A percentile compares a stretch with the other conserved stretches of the same genome.
phyloP scores from a whole-genome alignment of 495 filamentous ascomycete genomes.

The Neurospora sp. region DNA sequence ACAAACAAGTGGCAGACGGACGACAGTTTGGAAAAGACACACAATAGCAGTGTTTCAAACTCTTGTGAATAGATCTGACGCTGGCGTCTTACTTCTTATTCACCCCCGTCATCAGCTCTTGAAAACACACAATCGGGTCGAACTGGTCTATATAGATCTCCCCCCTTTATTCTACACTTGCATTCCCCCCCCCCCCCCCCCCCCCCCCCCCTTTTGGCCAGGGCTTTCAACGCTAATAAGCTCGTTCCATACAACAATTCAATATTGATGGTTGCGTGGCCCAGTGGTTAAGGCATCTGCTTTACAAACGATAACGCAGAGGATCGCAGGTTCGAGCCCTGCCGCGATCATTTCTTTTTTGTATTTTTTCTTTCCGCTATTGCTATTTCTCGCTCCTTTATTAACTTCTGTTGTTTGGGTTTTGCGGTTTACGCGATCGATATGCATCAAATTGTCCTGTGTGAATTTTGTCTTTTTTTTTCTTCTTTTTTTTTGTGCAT shows the following conservation, averaged over 20 bases:
- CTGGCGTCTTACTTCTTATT: neutral
- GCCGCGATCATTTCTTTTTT: constrained; percentile 30
- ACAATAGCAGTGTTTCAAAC: too few relatives aligned
- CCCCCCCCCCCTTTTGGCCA: too few relatives aligned
- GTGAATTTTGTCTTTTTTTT: too few relatives aligned
- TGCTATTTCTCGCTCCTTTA: neutral
- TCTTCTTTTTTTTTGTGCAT: neutral
- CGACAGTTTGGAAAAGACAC: neutral
- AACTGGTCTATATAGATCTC: too few relatives aligned
- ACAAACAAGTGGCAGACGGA: neutral
- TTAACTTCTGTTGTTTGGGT: too few relatives aligned
- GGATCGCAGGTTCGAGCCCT: constrained; percentile 43
- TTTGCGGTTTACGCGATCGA: too few relatives aligned
- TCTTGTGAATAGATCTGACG: neutral
- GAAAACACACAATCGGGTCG: too few relatives aligned
- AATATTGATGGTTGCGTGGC: constrained; percentile 19
- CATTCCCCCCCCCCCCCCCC: too few relatives aligned
- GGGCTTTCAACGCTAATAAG: neutral
- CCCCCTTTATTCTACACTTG: neutral
- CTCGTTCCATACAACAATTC: accelerated
- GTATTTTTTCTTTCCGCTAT: neutral
- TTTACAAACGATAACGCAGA: constrained; percentile 28
- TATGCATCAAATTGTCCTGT: too few relatives aligned
- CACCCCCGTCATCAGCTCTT: too few relatives aligned
- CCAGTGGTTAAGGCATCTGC: constrained; percentile 34